Evolutionary conservation across 805 yeast species (phyloP).

Genomic region (Teunomyces cretensis): DNA sequence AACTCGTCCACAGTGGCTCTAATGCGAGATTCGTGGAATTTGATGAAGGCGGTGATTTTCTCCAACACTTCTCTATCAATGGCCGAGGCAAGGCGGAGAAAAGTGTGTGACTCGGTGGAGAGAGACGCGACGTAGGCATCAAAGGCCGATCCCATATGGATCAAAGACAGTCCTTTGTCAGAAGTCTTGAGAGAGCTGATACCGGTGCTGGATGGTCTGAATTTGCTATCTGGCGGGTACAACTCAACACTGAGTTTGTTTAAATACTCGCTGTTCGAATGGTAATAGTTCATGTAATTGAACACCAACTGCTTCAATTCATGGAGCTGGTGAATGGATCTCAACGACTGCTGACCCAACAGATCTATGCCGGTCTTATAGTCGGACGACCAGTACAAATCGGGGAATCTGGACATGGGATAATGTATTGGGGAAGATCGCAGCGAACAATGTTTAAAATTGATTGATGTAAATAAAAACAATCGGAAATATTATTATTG

Average conservation of each 20-base stretch:
- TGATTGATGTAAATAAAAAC: not conserved
- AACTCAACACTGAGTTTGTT: constrained; percentile 17
- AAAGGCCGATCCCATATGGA: constrained; percentile 8
- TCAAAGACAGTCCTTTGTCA: not conserved
- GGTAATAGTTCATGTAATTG: constrained; percentile 34
- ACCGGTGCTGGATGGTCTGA: not conserved
- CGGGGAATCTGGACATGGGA: constrained; percentile 24
- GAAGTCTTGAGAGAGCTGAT: not conserved
- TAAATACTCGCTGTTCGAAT: constrained; percentile 34
- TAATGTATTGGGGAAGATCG: not conserved
- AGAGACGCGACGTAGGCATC: constrained; percentile 19
- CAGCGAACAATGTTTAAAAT: not conserved
- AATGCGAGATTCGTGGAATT: constrained; percentile 36
- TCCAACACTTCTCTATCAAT: constrained; percentile 37
- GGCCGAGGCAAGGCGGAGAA: constrained; percentile 26
- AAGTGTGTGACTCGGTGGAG: constrained; percentile 21
- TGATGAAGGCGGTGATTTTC: constrained; percentile 33
- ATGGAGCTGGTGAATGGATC: constrained; percentile 39
- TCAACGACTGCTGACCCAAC: constrained; percentile 27
- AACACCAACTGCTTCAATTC: constrained; percentile 39
- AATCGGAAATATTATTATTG: not conserved
- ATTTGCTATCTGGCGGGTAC: constrained; percentile 1
- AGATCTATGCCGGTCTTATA: constrained; percentile 35
- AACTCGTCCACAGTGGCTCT: constrained; percentile 21
- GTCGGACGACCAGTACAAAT: constrained; percentile 44